phyloP scores from a whole-genome alignment of 495 filamentous ascomycete genomes.

The Penicillium antarcticum region DNA sequence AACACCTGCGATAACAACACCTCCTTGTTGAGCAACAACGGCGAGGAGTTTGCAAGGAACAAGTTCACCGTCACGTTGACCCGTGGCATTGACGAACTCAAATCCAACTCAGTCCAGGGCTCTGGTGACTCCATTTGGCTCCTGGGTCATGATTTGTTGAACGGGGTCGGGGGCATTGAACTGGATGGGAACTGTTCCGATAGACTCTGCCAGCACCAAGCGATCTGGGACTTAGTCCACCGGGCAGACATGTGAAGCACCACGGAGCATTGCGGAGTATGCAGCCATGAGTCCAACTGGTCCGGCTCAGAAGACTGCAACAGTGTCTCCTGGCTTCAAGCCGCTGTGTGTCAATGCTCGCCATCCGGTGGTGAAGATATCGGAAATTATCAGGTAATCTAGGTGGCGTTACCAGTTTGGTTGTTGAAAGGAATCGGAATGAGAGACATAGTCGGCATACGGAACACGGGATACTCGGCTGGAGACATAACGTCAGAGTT shows the following conservation, averaged over 20 bases:
- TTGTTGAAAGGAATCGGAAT: conserved; percentile 19
- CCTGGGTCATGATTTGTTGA: conserved; percentile 8
- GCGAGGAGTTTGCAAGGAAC: not conserved
- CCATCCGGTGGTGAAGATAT: conserved; percentile 37
- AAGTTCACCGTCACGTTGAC: not conserved
- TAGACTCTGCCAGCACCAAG: conserved; percentile 44
- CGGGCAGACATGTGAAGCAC: conserved; percentile 41
- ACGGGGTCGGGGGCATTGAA: conserved; percentile 37
- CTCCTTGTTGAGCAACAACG: conserved; percentile 1
- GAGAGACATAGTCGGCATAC: conserved; percentile 24
- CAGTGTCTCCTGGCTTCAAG: conserved; percentile 31
- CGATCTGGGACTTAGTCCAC: conserved; percentile 49
- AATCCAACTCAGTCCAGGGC: conserved; percentile 13
- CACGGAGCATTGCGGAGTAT: conserved; percentile 37
- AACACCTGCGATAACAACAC: conserved; percentile 7
- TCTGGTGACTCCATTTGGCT: conserved; percentile 2
- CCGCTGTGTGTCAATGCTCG: conserved; percentile 17
- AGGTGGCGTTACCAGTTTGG: not conserved
- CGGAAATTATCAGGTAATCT: conserved; percentile 31
- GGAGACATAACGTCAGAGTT: not conserved
- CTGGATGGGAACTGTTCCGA: conserved; percentile 38
- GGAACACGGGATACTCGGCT: conserved; percentile 36
- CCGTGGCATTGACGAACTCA: conserved; percentile 1
- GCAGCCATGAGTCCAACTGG: conserved; percentile 37
- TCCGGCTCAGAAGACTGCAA: conserved; percentile 41